Percentiles rank a stretch among this genome's conserved stretches.
Evolutionary conservation across 768 basidiomycete genomes (phyloP).

Genomic region (Boletales sp.): DNA sequence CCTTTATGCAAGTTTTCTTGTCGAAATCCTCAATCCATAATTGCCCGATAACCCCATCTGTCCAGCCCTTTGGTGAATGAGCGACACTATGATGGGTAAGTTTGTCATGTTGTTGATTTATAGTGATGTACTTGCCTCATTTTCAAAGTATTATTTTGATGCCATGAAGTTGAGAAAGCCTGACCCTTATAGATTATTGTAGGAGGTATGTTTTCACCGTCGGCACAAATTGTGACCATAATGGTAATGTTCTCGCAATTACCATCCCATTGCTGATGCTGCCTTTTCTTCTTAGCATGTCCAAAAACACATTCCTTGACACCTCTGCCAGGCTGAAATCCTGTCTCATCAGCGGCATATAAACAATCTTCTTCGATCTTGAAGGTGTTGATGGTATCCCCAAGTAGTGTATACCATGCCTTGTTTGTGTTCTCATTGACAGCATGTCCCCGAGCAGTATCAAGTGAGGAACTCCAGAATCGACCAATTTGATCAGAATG

Average conservation of each 20-base stretch:
- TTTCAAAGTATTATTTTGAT: slow-evolving; percentile 15
- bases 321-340: slow-evolving; percentile 10
- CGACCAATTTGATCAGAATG: not conserved
- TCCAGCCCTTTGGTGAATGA: slow-evolving; percentile 25
- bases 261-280: slow-evolving; percentile 20
- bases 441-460: slow-evolving; percentile 20
- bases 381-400: slow-evolving; percentile 11
- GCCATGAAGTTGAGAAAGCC: slow-evolving; percentile 21
- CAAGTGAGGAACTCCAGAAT: not conserved
- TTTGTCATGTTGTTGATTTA: no score
- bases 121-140: slow-evolving; percentile 22
- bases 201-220: slow-evolving; percentile 36
- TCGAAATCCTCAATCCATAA: slow-evolving; percentile 34
- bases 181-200: slow-evolving; percentile 30
- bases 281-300: not conserved
- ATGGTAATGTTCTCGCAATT: slow-evolving; percentile 23
- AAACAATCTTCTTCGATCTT: slow-evolving; percentile 5
- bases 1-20: slow-evolving; percentile 29
- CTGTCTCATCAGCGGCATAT: slow-evolving; percentile 17
- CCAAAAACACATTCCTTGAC: slow-evolving; percentile 4
- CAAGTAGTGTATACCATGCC: slow-evolving; percentile 33
- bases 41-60: slow-evolving; percentile 23
- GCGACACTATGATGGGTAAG: no score
- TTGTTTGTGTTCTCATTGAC: slow-evolving; percentile 36
- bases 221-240: slow-evolving; percentile 40